Evolutionary conservation across 345 rosid genomes (phyloP).

Genomic region (Stellera chamaejasme): DNA sequence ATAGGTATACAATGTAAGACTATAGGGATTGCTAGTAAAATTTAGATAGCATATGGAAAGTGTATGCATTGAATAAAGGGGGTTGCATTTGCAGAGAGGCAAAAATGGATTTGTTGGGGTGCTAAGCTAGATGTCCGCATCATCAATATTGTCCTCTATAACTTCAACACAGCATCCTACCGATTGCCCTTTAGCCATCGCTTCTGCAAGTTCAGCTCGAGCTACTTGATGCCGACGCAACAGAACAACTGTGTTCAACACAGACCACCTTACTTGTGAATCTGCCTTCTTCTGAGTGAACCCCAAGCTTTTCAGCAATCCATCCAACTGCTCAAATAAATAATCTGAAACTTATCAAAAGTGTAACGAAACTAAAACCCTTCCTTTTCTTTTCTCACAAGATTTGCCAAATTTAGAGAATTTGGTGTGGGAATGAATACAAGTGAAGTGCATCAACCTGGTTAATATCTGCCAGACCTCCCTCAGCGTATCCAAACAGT

Average conservation of each 20-base stretch:
- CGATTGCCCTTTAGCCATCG: slow-evolving; percentile 61
- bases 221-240: slow-evolving; percentile 69
- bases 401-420: background rate
- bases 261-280: slow-evolving; percentile 88
- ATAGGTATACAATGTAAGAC: no score
- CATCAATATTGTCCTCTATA: slow-evolving; percentile 47
- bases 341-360: background rate
- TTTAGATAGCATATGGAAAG: no score
- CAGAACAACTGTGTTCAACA: slow-evolving; percentile 56
- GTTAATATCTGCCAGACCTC: slow-evolving; percentile 79
- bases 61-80: no score
- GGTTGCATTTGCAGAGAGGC: no score
- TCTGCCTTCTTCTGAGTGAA: slow-evolving; percentile 88
- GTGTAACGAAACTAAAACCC: background rate
- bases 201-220: slow-evolving; percentile 57
- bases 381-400: background rate
- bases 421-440: background rate
- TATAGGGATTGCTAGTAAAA: no score
- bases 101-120: no score
- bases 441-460: slow-evolving; percentile 32
- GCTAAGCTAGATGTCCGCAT: slow-evolving; percentile 33
- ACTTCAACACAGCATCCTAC: slow-evolving; percentile 59
- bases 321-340: slow-evolving; percentile 43
- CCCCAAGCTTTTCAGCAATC: slow-evolving; percentile 56
- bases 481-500: slow-evolving; percentile 69